Base-by-base conservation (phyloP, 352 stramenopile genomes). In the Phytophthora pisi region DNA sequence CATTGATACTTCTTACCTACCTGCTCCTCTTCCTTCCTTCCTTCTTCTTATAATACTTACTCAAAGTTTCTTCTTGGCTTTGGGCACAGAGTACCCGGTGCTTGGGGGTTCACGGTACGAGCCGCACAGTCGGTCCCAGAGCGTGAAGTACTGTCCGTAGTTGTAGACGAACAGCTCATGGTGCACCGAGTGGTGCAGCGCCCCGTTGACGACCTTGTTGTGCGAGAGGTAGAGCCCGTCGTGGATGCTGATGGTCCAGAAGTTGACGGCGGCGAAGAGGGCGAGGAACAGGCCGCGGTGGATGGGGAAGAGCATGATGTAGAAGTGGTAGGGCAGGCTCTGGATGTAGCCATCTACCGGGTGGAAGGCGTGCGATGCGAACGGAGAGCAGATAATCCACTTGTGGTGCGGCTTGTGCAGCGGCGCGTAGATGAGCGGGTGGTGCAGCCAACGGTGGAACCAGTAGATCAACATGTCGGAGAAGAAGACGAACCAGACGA, bases 401-500 rank as follows among this genome's bases (percentile, higher is more conserved):
- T 87, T 86, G 79, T 93, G 85, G 74, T 93, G 85, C 24, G 77
- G 68, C 61, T 93, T 93, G 81, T 93, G 85, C 24, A 91, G 66
- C 36, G 57, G 45, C 26, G 74, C 81, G 70, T 93, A 93, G 30
- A 93, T 51, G 36, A 67, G 52, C 24, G 81, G 82, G 66, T 91
- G 79, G 66, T 93, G 85, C 26, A 93, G 76, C 70, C 67, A 79
- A 38, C 85, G 82, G 61, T 93, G 85, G 64, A 93, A 82, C 85
- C 85, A 93, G 77, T 93, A 93, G 70, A 93, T 89, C 54, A 91
- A 62, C 78, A 87, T 87, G 52, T 93, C 85, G 54, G 86, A 90
- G 74, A 90, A 93, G 18, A 89, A 60, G 46, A 93, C 49, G 52
- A 90, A 91, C 52, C 68, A 79, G 23, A 82, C 60, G 45, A 91